Percentiles rank a stretch among this genome's conserved stretches.
These are phyloP conservation scores for carrot (Daucus carota) DNA, from an alignment of 129 eudicot genomes.

Conservation along the genomic window DNA sequence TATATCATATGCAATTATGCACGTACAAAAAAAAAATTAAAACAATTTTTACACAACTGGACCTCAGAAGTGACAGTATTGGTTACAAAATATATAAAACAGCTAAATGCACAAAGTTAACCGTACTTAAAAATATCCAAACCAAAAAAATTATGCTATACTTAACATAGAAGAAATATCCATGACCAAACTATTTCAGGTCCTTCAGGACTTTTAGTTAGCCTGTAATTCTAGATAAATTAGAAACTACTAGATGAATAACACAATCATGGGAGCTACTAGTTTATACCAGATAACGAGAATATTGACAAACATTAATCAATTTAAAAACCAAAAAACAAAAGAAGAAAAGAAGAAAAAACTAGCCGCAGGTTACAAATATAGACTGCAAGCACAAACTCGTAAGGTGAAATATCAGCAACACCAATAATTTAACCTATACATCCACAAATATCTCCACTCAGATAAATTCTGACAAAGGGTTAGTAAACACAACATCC, in stretches of 20 bases:
- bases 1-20: too few relatives aligned
- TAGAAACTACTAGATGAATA: not conserved
- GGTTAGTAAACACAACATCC: slow-evolving; percentile 35
- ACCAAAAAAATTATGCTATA: not conserved
- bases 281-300: slow-evolving; percentile 13
- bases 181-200: not conserved
- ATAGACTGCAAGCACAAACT: slow-evolving; percentile 23
- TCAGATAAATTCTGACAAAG: slow-evolving; percentile 21
- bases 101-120: not conserved
- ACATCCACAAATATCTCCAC: slow-evolving; percentile 38
- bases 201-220: not conserved
- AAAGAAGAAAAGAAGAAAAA: too few relatives aligned
- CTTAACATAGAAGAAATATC: too few relatives aligned
- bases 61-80: not conserved
- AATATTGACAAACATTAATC: slow-evolving; percentile 32
- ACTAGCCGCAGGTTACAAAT: slow-evolving; percentile 42
- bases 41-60: not conserved
- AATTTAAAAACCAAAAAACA: too few relatives aligned
- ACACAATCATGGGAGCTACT: slow-evolving; percentile 6
- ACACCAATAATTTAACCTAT: slow-evolving; percentile 28
- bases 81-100: not conserved
- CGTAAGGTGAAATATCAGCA: slow-evolving; percentile 2
- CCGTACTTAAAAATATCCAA: not conserved
- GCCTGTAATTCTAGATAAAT: not conserved
- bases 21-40: too few relatives aligned